Evolutionary conservation across 192 early-diverging fungal species (phyloP).

Genomic region (Pilaira anomala): DNA sequence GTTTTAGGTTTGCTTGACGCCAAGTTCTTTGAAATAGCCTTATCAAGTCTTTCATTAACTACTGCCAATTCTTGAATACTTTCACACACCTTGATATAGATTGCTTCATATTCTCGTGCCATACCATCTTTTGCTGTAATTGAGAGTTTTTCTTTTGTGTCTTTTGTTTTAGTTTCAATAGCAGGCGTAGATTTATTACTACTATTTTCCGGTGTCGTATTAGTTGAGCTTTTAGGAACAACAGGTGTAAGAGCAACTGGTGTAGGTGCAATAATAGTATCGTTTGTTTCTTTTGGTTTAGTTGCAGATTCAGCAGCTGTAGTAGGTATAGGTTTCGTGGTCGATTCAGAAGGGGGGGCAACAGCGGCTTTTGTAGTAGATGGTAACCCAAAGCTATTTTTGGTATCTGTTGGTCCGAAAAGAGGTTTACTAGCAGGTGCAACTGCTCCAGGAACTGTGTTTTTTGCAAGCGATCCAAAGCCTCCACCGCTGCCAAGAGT

Average conservation of each 20-base stretch:
- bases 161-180: neutral
- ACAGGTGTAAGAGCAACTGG: neutral
- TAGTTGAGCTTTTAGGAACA: neutral
- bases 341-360: slow-evolving; percentile 25
- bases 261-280: slow-evolving; percentile 1
- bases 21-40: neutral
- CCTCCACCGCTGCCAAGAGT: slow-evolving; percentile 1
- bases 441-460: neutral
- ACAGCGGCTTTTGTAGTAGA: slow-evolving; percentile 3
- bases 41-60: neutral
- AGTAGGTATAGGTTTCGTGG: slow-evolving; percentile 12
- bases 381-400: neutral
- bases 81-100: slow-evolving; percentile 9
- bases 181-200: neutral
- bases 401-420: slow-evolving; percentile 3
- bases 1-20: neutral
- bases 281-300: neutral
- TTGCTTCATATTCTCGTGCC: slow-evolving; percentile 15
- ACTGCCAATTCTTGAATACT: slow-evolving; percentile 6
- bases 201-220: neutral
- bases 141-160: neutral
- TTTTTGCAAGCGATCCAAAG: slow-evolving; percentile 15
- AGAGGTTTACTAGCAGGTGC: neutral
- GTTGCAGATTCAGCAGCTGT: neutral
- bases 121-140: slow-evolving; percentile 16